Evolutionary conservation across 208 protist species (phyloP).

Genomic region (Borovskyia barvae): DNA sequence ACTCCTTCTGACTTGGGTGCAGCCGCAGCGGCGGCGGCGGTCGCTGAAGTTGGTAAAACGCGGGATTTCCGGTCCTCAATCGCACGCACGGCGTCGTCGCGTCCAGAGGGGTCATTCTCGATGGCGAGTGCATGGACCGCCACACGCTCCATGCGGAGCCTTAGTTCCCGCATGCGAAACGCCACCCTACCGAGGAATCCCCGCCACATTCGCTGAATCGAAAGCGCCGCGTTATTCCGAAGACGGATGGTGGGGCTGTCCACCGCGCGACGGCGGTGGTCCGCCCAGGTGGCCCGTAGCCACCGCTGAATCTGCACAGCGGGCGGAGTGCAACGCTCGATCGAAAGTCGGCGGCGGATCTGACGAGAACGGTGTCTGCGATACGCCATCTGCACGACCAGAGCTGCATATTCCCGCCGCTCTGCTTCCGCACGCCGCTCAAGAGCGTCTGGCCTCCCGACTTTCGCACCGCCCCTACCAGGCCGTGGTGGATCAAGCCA

Average conservation of each 20-base stretch:
- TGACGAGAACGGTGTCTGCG: constrained; percentile 33
- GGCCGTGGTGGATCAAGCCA: no score
- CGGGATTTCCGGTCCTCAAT: neutral
- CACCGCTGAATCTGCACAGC: constrained; percentile 50
- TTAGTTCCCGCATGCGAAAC: constrained; percentile 45
- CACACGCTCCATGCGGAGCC: constrained; percentile 16
- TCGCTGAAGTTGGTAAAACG: no score
- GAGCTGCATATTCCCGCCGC: constrained; percentile 51
- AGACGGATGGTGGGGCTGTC: constrained; percentile 31
- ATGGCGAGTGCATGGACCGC: neutral
- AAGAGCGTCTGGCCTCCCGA: no score
- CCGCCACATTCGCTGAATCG: constrained; percentile 69
- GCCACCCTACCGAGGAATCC: constrained; percentile 41
- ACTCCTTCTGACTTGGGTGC: neutral
- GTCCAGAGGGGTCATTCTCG: neutral
- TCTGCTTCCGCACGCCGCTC: constrained; percentile 18
- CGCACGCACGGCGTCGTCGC: neutral
- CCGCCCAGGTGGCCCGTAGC: constrained; percentile 31
- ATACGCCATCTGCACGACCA: constrained; percentile 57
- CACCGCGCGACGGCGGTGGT: constrained; percentile 39
- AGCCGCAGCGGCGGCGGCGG: neutral
- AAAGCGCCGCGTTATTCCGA: constrained; percentile 33
- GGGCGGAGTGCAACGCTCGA: constrained; percentile 18
- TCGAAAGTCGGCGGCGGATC: neutral
- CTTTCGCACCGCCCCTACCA: no score